Evolutionary conservation across 2,329 filamentous ascomycete species (phyloP), one percentile per base, ranked within the genome.

Genomic region (Penicillium janthinellum): DNA sequence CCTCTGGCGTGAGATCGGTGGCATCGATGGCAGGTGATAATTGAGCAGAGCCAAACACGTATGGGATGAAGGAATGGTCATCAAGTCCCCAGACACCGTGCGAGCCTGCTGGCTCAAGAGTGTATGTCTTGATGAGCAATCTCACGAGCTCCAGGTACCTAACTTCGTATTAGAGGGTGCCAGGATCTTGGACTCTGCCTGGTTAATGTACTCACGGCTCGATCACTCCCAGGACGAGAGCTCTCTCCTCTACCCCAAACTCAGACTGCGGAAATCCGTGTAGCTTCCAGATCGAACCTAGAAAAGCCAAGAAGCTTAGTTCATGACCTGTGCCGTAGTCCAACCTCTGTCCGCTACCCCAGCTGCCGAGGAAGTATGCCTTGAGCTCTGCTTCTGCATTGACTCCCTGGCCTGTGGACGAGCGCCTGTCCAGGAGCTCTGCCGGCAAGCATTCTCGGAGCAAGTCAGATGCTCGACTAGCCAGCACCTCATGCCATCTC

Each of bases 21-120:
- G 85, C 81, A 31, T 81, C 79, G 64, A 96, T 90, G 1, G 93
- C 85, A 0, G 92, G 89, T 10, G 89, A 89, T 42, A 96, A 82
- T 73, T 99, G 95, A 0, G 95, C 93, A 2, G 93, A 96, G 35
- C 95, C 95, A 64, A 98, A 93, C 58, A 99, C 91, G 75, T 98
- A 99, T 0, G 95, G 90, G 28, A 95, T 77, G 74, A 99, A 98
- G 8, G 88, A 93, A 77, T 99, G 94, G 75, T 99, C 95, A 73
- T 99, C 95, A n/a, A 99, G 83, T 20, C 95, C 95, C 95, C 95
- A 99, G 20, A 99, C 95, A 3, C 95, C 95, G 73, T 98, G 95
- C 1, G 94, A 96, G 2, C 95, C 95, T 5, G 95, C 95, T 4
- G 95, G 95, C 73, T 99, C 95, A 20, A 99, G 85, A 0, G 89